Percentiles rank a stretch among this genome's conserved stretches.
phyloP scores from a whole-genome alignment of 1,284 basidiomycete genomes.

The Fomitopsis betulina region DNA sequence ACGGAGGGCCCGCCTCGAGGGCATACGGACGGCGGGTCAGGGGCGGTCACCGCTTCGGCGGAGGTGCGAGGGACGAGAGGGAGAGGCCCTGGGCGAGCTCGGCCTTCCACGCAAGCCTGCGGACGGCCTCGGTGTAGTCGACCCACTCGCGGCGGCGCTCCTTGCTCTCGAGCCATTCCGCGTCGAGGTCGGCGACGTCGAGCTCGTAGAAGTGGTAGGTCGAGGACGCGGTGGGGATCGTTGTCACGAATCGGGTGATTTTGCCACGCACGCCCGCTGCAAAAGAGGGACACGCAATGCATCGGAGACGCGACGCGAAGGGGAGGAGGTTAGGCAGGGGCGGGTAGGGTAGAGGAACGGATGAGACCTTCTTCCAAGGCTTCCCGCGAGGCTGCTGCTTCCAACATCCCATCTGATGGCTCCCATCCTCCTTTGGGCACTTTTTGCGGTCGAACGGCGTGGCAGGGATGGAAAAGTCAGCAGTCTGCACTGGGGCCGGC shows the following conservation, averaged over 20 bases:
- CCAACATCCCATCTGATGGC: conserved; percentile 68
- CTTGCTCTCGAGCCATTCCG: conserved; percentile 71
- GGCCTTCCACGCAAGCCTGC: conserved; percentile 71
- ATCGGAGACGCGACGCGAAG: conserved; percentile 22
- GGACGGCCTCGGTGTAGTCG: conserved; percentile 72
- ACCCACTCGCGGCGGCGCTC: conserved; percentile 81
- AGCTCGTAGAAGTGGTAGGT: conserved; percentile 86
- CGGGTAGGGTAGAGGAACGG: conserved; percentile 66
- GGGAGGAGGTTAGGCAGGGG: conserved; percentile 44
- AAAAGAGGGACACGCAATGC: conserved; percentile 13
- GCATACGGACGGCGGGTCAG: neutral
- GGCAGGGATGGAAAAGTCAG: conserved; percentile 9
- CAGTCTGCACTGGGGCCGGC: conserved; percentile 3
- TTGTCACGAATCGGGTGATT: conserved; percentile 73
- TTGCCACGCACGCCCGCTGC: conserved; percentile 78
- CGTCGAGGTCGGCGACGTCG: conserved; percentile 68
- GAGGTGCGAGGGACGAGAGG: conserved; percentile 66
- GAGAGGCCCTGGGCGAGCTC: conserved; percentile 71
- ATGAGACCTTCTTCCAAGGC: conserved; percentile 90
- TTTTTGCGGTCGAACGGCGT: conserved; percentile 25
- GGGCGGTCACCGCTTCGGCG: conserved; percentile 33
- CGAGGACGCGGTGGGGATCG: conserved; percentile 68
- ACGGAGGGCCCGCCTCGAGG: neutral
- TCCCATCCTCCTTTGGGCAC: conserved; percentile 88
- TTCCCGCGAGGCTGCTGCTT: conserved; percentile 82